Percentiles rank a stretch among this genome's conserved stretches.
phyloP scores from a whole-genome alignment of 2,329 filamentous ascomycete genomes.

The Colletotrichum sansevieriae region DNA sequence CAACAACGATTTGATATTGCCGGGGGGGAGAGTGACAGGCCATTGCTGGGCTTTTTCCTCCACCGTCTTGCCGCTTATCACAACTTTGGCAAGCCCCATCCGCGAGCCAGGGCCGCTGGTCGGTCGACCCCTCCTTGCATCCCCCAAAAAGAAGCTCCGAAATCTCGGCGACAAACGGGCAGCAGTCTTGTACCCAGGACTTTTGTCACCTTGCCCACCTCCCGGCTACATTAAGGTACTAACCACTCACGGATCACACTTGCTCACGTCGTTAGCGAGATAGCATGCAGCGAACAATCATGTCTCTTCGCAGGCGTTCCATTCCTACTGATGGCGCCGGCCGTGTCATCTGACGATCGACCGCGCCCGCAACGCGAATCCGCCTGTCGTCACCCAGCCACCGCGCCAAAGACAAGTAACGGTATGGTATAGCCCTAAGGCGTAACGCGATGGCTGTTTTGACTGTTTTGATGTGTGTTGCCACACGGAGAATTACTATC shows the following conservation, averaged over 20 bases:
- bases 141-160: slow-evolving; percentile 35
- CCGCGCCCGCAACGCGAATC: slow-evolving; percentile 23
- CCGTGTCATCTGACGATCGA: slow-evolving; percentile 39
- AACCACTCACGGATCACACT: too few relatives aligned
- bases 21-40: slow-evolving; percentile 13
- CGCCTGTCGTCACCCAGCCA: slow-evolving; percentile 31
- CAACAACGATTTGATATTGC: slow-evolving; percentile 28
- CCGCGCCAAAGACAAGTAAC: neutral
- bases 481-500: slow-evolving; percentile 21
- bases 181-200: slow-evolving; percentile 30
- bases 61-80: slow-evolving; percentile 26
- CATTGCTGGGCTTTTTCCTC: neutral
- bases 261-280: neutral
- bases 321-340: slow-evolving; percentile 34
- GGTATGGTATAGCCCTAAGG: neutral
- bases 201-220: slow-evolving; percentile 3
- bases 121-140: slow-evolving; percentile 28
- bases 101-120: slow-evolving; percentile 33
- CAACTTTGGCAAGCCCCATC: slow-evolving; percentile 37
- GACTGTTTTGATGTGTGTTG: slow-evolving; percentile 30
- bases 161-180: slow-evolving; percentile 39
- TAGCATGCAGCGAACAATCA: slow-evolving; percentile 31
- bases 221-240: neutral
- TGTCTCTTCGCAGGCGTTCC: slow-evolving; percentile 35
- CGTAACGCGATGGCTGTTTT: slow-evolving; percentile 26